A percentile compares a stretch with the other conserved stretches of the same genome.
These are phyloP conservation scores for Mycosphaerella sp. DNA, from an alignment of 2,329 filamentous ascomycete species.

Conservation along the genomic window DNA sequence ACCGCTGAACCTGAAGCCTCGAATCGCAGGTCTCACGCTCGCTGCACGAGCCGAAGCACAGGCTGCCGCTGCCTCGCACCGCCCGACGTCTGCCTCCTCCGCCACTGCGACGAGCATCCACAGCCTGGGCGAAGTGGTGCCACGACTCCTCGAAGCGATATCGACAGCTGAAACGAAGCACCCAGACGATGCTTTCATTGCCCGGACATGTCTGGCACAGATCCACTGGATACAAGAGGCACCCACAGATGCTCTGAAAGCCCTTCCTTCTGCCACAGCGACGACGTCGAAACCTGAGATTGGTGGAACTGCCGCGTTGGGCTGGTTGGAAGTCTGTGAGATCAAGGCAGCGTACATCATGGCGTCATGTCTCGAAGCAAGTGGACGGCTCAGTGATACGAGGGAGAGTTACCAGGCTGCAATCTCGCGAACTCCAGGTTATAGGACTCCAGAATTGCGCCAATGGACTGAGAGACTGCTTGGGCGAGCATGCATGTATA, in stretches of 20 bases:
- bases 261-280: constrained; percentile 34
- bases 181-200: constrained; percentile 60
- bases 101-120: constrained; percentile 32
- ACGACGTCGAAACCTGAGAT: constrained; percentile 2
- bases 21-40: constrained; percentile 40
- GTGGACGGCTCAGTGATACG: constrained; percentile 22
- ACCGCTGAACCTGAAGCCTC: constrained; percentile 8
- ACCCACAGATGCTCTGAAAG: constrained; percentile 51
- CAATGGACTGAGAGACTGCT: constrained; percentile 33
- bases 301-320: constrained; percentile 28
- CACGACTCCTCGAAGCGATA: constrained; percentile 36
- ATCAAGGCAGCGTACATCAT: constrained; percentile 30
- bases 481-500: constrained; percentile 29
- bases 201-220: constrained; percentile 76
- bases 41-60: constrained; percentile 45
- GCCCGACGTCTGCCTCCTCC: constrained; percentile 40
- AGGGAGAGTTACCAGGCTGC: constrained; percentile 22
- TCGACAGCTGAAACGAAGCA: constrained; percentile 28
- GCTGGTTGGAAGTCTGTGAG: constrained; percentile 75
- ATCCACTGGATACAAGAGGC: constrained; percentile 70
- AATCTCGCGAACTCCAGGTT: constrained; percentile 24
- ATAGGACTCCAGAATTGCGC: constrained; percentile 29
- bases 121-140: constrained; percentile 36
- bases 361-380: constrained; percentile 27
- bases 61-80: constrained; percentile 41